A percentile compares a stretch with the other conserved stretches of the same genome.
Evolutionary conservation across 192 early-diverging fungal genomes (phyloP).

Genomic region (Funneliformis geosporum): DNA sequence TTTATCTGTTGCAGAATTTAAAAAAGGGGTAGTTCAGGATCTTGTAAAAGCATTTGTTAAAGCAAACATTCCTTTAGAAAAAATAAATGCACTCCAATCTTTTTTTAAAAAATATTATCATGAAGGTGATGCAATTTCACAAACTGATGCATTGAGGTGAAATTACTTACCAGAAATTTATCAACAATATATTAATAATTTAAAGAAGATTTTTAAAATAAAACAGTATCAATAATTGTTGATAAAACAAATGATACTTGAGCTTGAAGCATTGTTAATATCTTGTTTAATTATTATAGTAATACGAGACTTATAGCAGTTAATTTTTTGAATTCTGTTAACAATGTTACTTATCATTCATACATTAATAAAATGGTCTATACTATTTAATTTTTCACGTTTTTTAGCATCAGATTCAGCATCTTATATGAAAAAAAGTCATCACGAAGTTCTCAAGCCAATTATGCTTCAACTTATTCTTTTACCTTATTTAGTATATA

Average conservation of each 20-base stretch:
- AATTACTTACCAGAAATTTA: too few species aligned
- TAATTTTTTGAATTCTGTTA: background rate
- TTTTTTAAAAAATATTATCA: too few species aligned
- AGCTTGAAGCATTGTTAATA: background rate
- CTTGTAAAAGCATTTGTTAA: too few species aligned
- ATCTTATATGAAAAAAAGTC: background rate
- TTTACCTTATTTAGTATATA: background rate
- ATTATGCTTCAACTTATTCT: background rate
- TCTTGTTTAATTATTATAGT: background rate
- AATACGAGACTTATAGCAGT: background rate
- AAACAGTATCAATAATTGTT: too few species aligned
- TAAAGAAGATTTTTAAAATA: too few species aligned
- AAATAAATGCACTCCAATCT: too few species aligned
- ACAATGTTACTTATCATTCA: background rate
- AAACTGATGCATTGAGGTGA: too few species aligned
- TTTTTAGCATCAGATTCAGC: slow-evolving; percentile 1
- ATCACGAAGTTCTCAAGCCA: background rate
- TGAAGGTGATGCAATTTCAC: too few species aligned
- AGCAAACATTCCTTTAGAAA: too few species aligned
- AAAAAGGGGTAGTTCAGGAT: too few species aligned
- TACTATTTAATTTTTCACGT: background rate
- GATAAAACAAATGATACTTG: background rate
- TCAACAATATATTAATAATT: too few species aligned
- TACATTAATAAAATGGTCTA: background rate
- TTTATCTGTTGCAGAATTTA: too few species aligned